phyloP scores from a whole-genome alignment of 176 grass and related monocot species.

The Musa troglodytarum region DNA sequence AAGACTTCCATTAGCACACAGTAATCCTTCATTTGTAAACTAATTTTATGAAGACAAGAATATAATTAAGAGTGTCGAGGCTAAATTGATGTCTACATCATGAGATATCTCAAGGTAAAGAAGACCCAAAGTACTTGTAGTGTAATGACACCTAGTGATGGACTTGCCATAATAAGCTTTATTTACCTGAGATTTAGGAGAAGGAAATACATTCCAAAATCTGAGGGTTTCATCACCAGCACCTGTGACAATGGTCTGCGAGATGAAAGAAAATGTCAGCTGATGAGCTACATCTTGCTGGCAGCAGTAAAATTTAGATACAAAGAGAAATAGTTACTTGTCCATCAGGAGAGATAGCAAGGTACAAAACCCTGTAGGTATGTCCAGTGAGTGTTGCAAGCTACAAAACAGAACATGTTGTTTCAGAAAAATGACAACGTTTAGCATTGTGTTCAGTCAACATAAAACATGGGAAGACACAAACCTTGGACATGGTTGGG shows the following conservation, averaged over 20 bases:
- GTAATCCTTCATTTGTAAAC: background rate
- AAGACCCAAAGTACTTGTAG: background rate
- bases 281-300: background rate
- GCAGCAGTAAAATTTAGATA: background rate
- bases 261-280: background rate
- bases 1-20: background rate
- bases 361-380: slow-evolving; percentile 81
- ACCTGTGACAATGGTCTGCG: slow-evolving; percentile 91
- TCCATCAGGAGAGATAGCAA: slow-evolving; percentile 92
- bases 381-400: slow-evolving; percentile 88
- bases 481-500: slow-evolving; percentile 95
- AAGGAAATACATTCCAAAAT: slow-evolving; percentile 98
- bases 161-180: background rate
- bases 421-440: background rate
- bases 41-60: background rate
- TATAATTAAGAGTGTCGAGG: background rate
- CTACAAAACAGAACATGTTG: slow-evolving; percentile 33
- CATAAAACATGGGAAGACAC: background rate
- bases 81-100: too few species aligned
- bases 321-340: slow-evolving; percentile 39
- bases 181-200: slow-evolving; percentile 73
- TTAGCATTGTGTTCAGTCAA: slow-evolving; percentile 3
- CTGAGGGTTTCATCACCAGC: slow-evolving; percentile 94
- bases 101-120: background rate
- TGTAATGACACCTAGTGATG: background rate